Conservation (phyloP, 2,329 filamentous ascomycete genomes). For the Aureobasidium uvarum region DNA sequence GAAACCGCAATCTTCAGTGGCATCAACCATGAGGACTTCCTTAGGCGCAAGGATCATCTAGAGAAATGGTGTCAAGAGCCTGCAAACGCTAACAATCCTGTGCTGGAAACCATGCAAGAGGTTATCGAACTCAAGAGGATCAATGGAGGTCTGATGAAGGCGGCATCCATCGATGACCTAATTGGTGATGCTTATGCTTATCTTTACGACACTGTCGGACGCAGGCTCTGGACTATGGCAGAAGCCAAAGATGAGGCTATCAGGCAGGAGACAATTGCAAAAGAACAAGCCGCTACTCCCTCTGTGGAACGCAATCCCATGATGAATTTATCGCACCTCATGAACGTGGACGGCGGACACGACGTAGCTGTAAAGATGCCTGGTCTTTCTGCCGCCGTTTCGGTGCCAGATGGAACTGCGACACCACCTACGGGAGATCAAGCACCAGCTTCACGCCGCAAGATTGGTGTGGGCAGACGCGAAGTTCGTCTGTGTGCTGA, state of each 20-base stretch:
- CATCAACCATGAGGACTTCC: slow-evolving; percentile 64
- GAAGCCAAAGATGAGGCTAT: slow-evolving; percentile 30
- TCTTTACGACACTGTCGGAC: slow-evolving; percentile 67
- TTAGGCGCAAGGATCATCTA: slow-evolving; percentile 57
- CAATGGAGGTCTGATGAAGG: slow-evolving; percentile 85
- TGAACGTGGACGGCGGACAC: slow-evolving; percentile 37
- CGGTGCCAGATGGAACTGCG: slow-evolving; percentile 30
- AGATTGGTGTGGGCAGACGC: slow-evolving; percentile 59
- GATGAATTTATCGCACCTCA: slow-evolving; percentile 39
- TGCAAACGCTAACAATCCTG: slow-evolving; percentile 46
- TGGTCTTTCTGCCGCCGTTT: slow-evolving; percentile 13
- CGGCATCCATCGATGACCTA: slow-evolving; percentile 83
- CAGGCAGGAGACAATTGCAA: slow-evolving; percentile 26
- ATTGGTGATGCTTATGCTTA: slow-evolving; percentile 84
- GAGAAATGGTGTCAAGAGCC: slow-evolving; percentile 58
- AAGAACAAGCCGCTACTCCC: slow-evolving; percentile 31
- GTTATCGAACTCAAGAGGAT: slow-evolving; percentile 70
- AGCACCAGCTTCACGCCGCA: slow-evolving; percentile 39
- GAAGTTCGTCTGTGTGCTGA: slow-evolving; percentile 61
- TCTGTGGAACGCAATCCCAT: slow-evolving; percentile 33
- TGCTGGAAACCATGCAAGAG: slow-evolving; percentile 64
- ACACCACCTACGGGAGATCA: slow-evolving; percentile 27
- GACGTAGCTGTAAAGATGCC: slow-evolving; percentile 25
- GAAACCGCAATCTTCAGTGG: slow-evolving; percentile 65
- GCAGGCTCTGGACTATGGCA: slow-evolving; percentile 50